phyloP scores from a whole-genome alignment of 1,284 basidiomycete species.

The Leccinum variabile region DNA sequence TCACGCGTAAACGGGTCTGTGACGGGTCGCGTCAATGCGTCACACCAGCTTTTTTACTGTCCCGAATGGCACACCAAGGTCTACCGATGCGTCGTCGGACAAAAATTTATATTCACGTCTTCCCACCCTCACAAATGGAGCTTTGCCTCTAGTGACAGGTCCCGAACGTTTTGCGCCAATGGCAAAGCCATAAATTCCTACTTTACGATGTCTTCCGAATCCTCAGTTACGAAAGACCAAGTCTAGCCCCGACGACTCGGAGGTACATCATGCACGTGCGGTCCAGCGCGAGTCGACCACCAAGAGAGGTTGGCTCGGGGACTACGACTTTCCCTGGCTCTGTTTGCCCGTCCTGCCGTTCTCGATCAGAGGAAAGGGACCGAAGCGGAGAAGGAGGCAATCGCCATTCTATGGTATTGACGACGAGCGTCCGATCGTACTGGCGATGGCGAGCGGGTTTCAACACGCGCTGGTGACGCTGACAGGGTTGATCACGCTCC shows the following conservation, averaged over 20 bases:
- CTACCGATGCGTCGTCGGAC: no score
- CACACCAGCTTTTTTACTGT: no score
- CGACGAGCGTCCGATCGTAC: constrained; percentile 55
- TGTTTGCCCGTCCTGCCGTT: constrained; percentile 67
- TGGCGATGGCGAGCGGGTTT: constrained; percentile 69
- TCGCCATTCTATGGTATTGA: constrained; percentile 73
- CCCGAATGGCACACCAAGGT: no score
- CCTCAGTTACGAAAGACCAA: no score
- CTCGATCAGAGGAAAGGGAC: constrained; percentile 28
- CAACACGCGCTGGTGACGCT: constrained; percentile 84
- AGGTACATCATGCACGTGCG: background rate
- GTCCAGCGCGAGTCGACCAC: constrained; percentile 43
- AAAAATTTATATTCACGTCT: no score
- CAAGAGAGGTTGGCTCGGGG: constrained; percentile 60
- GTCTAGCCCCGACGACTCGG: no score
- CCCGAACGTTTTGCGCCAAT: no score
- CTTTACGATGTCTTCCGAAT: no score
- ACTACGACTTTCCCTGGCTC: constrained; percentile 76
- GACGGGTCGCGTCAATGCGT: constrained; percentile 21
- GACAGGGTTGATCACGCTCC: constrained; percentile 73
- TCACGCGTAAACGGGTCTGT: constrained; percentile 33
- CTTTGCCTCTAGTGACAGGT: no score
- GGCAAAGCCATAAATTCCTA: no score
- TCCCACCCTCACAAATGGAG: no score
- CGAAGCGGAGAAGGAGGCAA: constrained; percentile 37